Percentiles rank a stretch among this genome's conserved stretches.
Conservation (phyloP, 2,329 filamentous ascomycete species). For the Apiospora rasikravindrae region DNA sequence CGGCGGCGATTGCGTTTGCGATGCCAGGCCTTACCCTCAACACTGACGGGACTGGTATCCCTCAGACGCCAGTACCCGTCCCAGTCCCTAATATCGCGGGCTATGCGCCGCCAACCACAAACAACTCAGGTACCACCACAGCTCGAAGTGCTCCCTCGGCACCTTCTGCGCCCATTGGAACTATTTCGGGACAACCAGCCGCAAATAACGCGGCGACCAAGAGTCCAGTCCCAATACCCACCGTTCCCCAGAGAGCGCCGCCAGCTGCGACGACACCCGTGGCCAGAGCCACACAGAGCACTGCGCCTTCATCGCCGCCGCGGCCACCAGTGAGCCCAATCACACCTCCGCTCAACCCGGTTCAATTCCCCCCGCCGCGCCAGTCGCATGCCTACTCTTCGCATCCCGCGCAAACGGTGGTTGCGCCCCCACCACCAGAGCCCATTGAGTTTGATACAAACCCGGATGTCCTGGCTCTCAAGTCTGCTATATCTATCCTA, state of each 20-base stretch:
- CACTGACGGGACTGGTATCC: slow-evolving; percentile 29
- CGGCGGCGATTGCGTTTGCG: neutral
- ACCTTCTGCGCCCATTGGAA: neutral
- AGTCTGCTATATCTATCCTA: slow-evolving; percentile 83
- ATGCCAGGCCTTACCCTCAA: slow-evolving; percentile 40
- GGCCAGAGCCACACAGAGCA: slow-evolving; percentile 30
- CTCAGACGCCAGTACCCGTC: slow-evolving; percentile 22
- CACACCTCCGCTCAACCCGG: slow-evolving; percentile 53
- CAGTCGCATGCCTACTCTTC: slow-evolving; percentile 34
- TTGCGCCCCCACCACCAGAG: slow-evolving; percentile 51
- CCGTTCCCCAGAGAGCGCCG: slow-evolving; percentile 17
- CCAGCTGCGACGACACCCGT: neutral
- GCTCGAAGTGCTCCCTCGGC: neutral
- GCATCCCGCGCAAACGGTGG: slow-evolving; percentile 28
- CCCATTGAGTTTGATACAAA: slow-evolving; percentile 69
- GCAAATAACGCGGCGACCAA: neutral
- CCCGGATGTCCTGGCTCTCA: slow-evolving; percentile 85
- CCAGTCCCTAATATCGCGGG: slow-evolving; percentile 21
- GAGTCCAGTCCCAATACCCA: slow-evolving; percentile 10
- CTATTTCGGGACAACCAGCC: neutral
- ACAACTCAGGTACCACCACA: neutral
- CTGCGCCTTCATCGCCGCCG: slow-evolving; percentile 46
- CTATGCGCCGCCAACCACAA: neutral
- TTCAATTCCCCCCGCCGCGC: slow-evolving; percentile 36
- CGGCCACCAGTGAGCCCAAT: slow-evolving; percentile 61